Base-by-base conservation (phyloP, 1,139 yeast species). In the Yamadazyma mexicana region DNA sequence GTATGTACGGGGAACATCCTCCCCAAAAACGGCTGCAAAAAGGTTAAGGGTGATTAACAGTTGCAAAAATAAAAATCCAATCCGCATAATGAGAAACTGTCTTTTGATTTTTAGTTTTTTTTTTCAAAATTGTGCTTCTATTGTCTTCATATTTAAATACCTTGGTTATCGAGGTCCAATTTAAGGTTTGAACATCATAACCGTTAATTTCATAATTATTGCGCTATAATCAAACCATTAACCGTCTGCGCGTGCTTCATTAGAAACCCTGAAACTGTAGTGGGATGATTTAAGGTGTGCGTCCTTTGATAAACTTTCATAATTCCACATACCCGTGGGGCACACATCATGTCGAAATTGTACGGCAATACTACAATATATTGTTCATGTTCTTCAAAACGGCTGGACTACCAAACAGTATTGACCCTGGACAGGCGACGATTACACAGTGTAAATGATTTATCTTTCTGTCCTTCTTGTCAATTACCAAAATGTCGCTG, bases 381-480 rank as follows among this genome's bases (percentile, higher is more conserved):
- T 35, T 48, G 52, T 40, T 35, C 45, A 11, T 47, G 52, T 33
- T 37, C 44, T 4, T 34, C 18, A 5, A 31, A 11, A 2, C 26
- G 32, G 22, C 7, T 31, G 2, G 37, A 37, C 7, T 33, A 35
- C 31, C n/a, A 27, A 4, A 17, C 37, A 6, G 41, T 40, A 2
- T 27, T 40, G 17, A 8, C 18, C 6, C 11, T 4, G 5, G 20
- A 17, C 6, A n/a, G 6, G 14, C 7, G 27, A 14, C 31, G 42
- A 16, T 33, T 16, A 23, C 45, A 46, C 35, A 26, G 36, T 31
- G 32, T 49, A 4, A 46, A 49, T 23, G 55, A 61, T 14, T 47
- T 67, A n/a, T 62, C 54, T 39, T 69, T 67, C 42, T 71, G 77
- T 44, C 70, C 72, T 3, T 50, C 55, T 15, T 71, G 77, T 42